Conservation (phyloP, 495 filamentous ascomycete genomes). For the Penicillium soppii region DNA sequence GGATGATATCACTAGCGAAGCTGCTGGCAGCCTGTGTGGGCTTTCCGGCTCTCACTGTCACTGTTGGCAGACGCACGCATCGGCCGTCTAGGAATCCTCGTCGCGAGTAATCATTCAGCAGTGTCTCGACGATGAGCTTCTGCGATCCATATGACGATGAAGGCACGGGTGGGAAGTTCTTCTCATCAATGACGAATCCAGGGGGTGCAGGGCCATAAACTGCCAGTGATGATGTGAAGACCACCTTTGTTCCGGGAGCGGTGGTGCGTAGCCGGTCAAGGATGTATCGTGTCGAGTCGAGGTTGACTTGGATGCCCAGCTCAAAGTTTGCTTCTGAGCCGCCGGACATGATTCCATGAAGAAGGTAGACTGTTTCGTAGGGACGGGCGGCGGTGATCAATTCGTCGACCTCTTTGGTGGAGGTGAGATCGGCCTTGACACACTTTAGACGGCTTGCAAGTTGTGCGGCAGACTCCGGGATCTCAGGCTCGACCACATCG, state of each 20-base stretch:
- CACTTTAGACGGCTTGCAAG: slow-evolving; percentile 45
- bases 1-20: slow-evolving; percentile 73
- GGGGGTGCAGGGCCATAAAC: slow-evolving; percentile 56
- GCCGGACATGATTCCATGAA: slow-evolving; percentile 86
- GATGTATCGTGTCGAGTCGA: slow-evolving; percentile 66
- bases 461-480: slow-evolving; percentile 48
- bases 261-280: slow-evolving; percentile 58
- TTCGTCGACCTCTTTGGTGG: slow-evolving; percentile 54
- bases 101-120: slow-evolving; percentile 75
- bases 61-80: slow-evolving; percentile 69
- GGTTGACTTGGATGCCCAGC: slow-evolving; percentile 69
- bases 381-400: slow-evolving; percentile 40
- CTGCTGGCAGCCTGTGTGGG: slow-evolving; percentile 74
- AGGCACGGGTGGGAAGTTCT: slow-evolving; percentile 61
- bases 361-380: slow-evolving; percentile 67
- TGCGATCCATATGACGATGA: slow-evolving; percentile 73
- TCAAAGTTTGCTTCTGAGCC: slow-evolving; percentile 75
- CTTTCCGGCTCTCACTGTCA: slow-evolving; percentile 70
- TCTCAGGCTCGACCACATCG: slow-evolving; percentile 57
- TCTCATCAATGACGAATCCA: slow-evolving; percentile 51
- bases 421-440: slow-evolving; percentile 63
- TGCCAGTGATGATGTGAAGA: slow-evolving; percentile 59
- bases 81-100: slow-evolving; percentile 67
- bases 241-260: slow-evolving; percentile 60
- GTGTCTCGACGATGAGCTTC: slow-evolving; percentile 72